Evolutionary conservation across 768 basidiomycete genomes (phyloP), one percentile per base, ranked within the genome.

Genomic region (Russula olivacea): DNA sequence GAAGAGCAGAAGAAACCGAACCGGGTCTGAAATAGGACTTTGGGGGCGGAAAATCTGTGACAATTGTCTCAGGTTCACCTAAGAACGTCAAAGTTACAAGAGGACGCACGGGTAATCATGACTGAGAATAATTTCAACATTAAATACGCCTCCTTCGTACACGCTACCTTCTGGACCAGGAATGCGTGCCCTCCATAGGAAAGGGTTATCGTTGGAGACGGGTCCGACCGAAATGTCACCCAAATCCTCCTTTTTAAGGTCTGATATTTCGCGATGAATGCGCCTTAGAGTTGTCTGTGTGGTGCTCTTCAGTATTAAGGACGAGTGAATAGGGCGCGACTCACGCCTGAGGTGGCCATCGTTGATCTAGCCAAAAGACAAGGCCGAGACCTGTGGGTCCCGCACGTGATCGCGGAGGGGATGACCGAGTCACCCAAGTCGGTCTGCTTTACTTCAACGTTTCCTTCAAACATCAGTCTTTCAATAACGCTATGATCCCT

Each of bases 141-240:
- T 73, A 69, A 91, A 93, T 17, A 86, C 73, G 1, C 90, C 91
- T 0, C 88, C 87, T 69, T 92, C 90, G 68, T 93, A 93, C 0
- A 86, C 80, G 63, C 89, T 91, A 19, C 88, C 91, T 68, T 88
- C 82, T 1, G 91, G 91, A 0, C 91, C 91, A 9, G 90, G 91
- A 59, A 93, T 84, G 47, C 82, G 80, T 8, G 86, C 91, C 58
- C 78, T 82, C 91, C 91, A 93, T 30, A 81, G 69, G 71, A 86
- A 87, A 59, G 92, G 74, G 68, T 83, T 82, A 65, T 85, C 81
- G 55, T 81, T 83, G 15, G 80, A 71, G n/a, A 54, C 75, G 5
- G 91, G 91, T 34, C 79, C 77, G 21, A 93, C 81, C 0, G 79
- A 80, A 65, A 93, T 92, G 30, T 75, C 68, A 7, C 91, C 91